Evolutionary conservation across 2,329 filamentous ascomycete genomes (phyloP), one percentile per base, ranked within the genome.

Genomic region (Alternaria triticimaculans): DNA sequence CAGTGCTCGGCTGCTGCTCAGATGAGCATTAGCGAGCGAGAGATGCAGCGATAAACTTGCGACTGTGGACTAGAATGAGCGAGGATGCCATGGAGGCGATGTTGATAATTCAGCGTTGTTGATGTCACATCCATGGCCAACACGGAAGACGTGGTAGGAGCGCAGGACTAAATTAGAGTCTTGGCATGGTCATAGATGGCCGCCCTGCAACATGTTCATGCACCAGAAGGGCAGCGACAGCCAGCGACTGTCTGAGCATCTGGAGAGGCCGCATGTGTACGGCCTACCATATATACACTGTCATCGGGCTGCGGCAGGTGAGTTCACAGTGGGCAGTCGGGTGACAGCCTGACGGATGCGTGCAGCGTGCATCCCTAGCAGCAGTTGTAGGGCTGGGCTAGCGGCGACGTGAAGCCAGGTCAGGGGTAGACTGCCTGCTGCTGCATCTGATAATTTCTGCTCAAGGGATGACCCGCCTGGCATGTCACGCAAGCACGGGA

Each of bases 51-150:
- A 44, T 37, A 33, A 26, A 21, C 50, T 41, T 45, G 45, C 60
- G 23, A 60, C 11, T 49, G 50, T 50, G 44, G 33, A 20, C 25
- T 41, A 46, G 37, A 55, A 64, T 60, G 54, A 48, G 37, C 33
- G 54, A 49, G 50, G 55, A 58, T 28, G 66, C 64, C 66, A 65
- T 68, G 59, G 50, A 56, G 43, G 55, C 60, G 60, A 58, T 57
- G 48, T 63, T 57, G 60, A 58, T 59, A 43, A 58, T 58, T 14
- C 41, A 58, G 58, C 55, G 58, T 59, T 55, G 26, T 44, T 50
- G 44, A 49, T 49, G 58, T 58, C 55, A 58, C 37, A 41, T 21
- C 49, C 49, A 53, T 53, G 49, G 28, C 28, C 49, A n/a, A n/a
- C 28, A 53, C 37, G 49, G 49, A 41, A 53, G 49, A 53, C 49